Percentiles rank a stretch among this genome's conserved stretches.
phyloP scores from a whole-genome alignment of 805 yeast species.

The Candida verbasci region DNA sequence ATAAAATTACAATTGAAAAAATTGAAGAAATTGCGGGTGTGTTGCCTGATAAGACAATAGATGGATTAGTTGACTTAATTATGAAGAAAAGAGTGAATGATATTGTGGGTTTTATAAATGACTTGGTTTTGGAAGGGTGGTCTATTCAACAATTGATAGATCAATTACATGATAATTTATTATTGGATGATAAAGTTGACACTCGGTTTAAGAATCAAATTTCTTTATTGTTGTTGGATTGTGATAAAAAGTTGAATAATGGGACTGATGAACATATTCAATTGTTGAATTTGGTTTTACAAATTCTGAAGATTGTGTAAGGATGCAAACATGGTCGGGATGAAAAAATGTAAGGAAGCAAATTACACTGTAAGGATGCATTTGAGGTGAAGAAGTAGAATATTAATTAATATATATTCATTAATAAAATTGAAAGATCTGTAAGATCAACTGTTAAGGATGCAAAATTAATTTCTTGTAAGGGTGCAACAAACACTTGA shows the following conservation, averaged over 20 bases:
- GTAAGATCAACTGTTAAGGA: no score
- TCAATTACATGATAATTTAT: constrained; percentile 67
- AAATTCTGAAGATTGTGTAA: constrained; percentile 17
- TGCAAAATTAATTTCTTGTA: no score
- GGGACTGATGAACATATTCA: constrained; percentile 91
- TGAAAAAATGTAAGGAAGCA: no score
- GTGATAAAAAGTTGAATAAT: constrained; percentile 69
- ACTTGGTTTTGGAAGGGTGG: constrained; percentile 66
- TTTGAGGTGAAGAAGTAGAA: no score
- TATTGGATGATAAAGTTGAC: constrained; percentile 48
- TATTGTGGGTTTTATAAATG: constrained; percentile 43
- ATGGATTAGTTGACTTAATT: constrained; percentile 33
- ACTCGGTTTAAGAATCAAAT: constrained; percentile 60
- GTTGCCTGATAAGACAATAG: constrained; percentile 49
- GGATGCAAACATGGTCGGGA: no score
- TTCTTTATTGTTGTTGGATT: constrained; percentile 61
- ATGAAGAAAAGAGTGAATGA: constrained; percentile 20
- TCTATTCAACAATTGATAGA: constrained; percentile 67
- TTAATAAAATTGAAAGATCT: no score
- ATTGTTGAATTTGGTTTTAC: constrained; percentile 55
- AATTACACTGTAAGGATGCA: no score
- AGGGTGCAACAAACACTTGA: no score
- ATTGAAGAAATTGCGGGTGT: constrained; percentile 76
- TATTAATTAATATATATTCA: no score
- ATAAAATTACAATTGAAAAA: constrained; percentile 37